phyloP scores from a whole-genome alignment of 169 alveolate genomes.

The Cryptosporidium bovis region DNA sequence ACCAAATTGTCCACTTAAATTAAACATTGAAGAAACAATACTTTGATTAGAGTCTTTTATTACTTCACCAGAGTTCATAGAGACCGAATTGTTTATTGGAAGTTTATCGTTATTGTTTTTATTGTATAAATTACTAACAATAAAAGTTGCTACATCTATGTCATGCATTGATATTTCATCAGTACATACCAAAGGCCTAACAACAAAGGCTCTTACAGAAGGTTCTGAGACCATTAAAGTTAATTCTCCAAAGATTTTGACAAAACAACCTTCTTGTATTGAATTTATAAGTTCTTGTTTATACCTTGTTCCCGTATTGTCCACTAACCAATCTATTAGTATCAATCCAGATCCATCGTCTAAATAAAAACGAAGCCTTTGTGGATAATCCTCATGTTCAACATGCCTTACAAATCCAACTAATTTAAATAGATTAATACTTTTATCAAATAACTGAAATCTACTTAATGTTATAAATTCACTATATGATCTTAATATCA shows the following conservation, averaged over 20 bases:
- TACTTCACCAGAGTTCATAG: background rate
- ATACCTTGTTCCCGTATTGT: slow-evolving; percentile 68
- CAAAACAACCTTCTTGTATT: slow-evolving; percentile 71
- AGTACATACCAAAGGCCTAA: slow-evolving; percentile 66
- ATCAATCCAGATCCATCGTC: slow-evolving; percentile 72
- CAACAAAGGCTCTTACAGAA: slow-evolving; percentile 70
- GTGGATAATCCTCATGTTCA: slow-evolving; percentile 70
- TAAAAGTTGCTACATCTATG: slow-evolving; percentile 61
- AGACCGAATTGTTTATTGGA: background rate
- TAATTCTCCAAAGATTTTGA: slow-evolving; percentile 53
- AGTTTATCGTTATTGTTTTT: background rate
- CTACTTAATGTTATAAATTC: slow-evolving; percentile 44
- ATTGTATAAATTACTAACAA: slow-evolving; percentile 30
- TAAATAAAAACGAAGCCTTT: slow-evolving; percentile 68
- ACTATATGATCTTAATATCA: slow-evolving; percentile 62
- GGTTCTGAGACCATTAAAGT: slow-evolving; percentile 72
- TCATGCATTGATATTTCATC: slow-evolving; percentile 69
- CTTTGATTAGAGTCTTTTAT: slow-evolving; percentile 41
- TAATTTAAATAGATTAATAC: slow-evolving; percentile 42
- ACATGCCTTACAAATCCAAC: slow-evolving; percentile 67
- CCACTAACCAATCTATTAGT: slow-evolving; percentile 63
- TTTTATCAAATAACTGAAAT: slow-evolving; percentile 54
- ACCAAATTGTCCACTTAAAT: slow-evolving; percentile 53
- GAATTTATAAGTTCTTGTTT: slow-evolving; percentile 56
- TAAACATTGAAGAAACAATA: slow-evolving; percentile 43